Evolutionary conservation across 192 early-diverging fungal genomes (phyloP), one percentile per base, ranked within the genome.

Genomic region (Backusella tarrabulga): DNA sequence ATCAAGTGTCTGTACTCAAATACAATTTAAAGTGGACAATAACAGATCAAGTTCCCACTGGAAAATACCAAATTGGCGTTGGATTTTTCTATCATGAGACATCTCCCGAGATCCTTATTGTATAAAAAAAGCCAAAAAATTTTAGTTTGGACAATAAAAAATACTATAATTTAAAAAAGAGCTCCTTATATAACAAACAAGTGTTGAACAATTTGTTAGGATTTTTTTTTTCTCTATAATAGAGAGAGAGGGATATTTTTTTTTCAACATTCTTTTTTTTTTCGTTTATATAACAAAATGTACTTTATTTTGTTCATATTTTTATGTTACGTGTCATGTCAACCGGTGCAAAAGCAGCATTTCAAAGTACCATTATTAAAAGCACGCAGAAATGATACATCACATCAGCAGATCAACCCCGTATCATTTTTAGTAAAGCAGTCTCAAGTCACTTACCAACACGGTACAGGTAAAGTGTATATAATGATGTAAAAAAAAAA

Each of bases 361-460:
- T 72, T 72, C 42, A 72, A 72, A 50, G 26, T 72, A 26, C 23
- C 41, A 8, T 50, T 72, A 50, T 21, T 54, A 60, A 54, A 78
- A 50, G n/a, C 41, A 50, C 19, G 8, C 42, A 21, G 23, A 4
- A 72, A 41, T 40, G 15, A 26, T 17, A 26, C 38, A 26, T 60
- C 19, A n/a, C n/a, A 38, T 56, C 54, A 42, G 5, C 54, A 32
- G 7, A 67, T 9, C 11, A 46, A 29, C 0, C 40, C 32, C 9
- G 38, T 50, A 42, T 66, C 41, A 8, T 74, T 79, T 56, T 41
- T 70, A 21, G 72, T 52, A 14, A 79, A 79, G 52, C 56, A 79
- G 40, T 54, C 56, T 8, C 77, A 79, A 71, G 23, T 46, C 8
- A 29, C 72, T 7, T 79, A 79, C 32, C 35, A 68, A 35, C 67